A percentile compares a stretch with the other conserved stretches of the same genome.
Conservation (phyloP, 768 basidiomycete genomes). For the Suillus bovinus region DNA sequence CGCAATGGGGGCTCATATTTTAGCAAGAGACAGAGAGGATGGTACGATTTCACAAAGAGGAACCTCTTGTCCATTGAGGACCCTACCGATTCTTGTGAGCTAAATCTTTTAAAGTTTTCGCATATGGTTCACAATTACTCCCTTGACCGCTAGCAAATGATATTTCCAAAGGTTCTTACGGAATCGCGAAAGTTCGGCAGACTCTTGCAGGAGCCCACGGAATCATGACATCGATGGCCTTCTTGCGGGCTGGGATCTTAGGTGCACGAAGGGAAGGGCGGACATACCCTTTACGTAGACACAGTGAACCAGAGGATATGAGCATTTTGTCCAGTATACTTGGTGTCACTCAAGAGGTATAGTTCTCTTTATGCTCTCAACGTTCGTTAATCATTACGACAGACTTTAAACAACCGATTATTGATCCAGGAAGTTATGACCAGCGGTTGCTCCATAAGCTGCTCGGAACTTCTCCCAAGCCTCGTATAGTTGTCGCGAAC, state of each 20-base stretch:
- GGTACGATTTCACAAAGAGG: conserved; percentile 62
- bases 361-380: background rate
- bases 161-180: conserved; percentile 87
- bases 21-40: conserved; percentile 77
- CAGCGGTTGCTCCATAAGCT: conserved; percentile 57
- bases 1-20: conserved; percentile 89
- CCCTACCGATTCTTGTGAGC: conserved; percentile 84
- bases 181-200: conserved; percentile 76
- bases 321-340: conserved; percentile 81
- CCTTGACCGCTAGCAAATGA: conserved; percentile 69
- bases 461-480: conserved; percentile 41
- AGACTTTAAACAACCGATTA: conserved; percentile 76
- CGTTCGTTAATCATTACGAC: conserved; percentile 8
- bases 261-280: conserved; percentile 54
- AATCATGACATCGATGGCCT: conserved; percentile 77
- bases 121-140: conserved; percentile 1
- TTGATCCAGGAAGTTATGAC: conserved; percentile 72
- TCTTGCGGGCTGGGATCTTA: conserved; percentile 62
- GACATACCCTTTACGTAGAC: conserved; percentile 43
- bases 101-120: background rate
- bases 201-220: conserved; percentile 81
- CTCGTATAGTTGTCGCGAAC: conserved; percentile 22
- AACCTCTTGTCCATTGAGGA: conserved; percentile 86
- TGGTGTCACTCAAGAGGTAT: conserved; percentile 82
- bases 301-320: conserved; percentile 58